A percentile compares a stretch with the other conserved stretches of the same genome.
phyloP scores from a whole-genome alignment of 2,329 filamentous ascomycete genomes.

The Septoria petroselini region DNA sequence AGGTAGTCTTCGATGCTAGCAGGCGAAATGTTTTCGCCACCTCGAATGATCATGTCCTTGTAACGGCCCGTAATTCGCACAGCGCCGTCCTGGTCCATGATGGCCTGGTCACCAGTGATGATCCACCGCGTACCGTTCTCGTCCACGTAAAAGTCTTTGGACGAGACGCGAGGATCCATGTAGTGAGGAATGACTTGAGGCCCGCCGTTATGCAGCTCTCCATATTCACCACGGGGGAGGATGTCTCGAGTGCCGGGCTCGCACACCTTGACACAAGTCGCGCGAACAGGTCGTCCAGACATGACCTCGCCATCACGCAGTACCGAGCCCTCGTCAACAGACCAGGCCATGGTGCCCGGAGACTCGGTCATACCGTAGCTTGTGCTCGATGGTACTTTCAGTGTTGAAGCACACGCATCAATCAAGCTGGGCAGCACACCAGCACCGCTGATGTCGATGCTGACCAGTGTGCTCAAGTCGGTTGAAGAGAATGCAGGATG shows the following conservation, averaged over 20 bases:
- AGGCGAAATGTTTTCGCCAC: constrained; percentile 65
- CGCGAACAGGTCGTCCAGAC: constrained; percentile 45
- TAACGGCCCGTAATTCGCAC: constrained; percentile 39
- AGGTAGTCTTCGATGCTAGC: constrained; percentile 40
- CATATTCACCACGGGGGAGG: constrained; percentile 32
- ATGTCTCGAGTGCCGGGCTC: constrained; percentile 30
- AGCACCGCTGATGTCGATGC: constrained; percentile 36
- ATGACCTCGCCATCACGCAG: constrained; percentile 40
- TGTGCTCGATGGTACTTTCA: constrained; percentile 33
- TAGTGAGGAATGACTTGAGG: constrained; percentile 34
- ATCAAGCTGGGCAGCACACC: constrained; percentile 40
- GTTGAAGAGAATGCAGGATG: constrained; percentile 33
- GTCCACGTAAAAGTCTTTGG: constrained; percentile 34
- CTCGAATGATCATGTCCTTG: constrained; percentile 45
- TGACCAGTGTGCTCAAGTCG: constrained; percentile 34
- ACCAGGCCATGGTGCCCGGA: constrained; percentile 45
- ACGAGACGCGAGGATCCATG: constrained; percentile 32
- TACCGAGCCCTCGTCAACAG: constrained; percentile 33
- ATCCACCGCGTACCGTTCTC: constrained; percentile 55
- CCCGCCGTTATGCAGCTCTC: constrained; percentile 37
- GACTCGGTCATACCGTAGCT: constrained; percentile 50
- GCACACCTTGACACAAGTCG: constrained; percentile 39
- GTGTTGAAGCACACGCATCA: constrained; percentile 30
- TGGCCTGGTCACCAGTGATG: constrained; percentile 60
- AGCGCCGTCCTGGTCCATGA: constrained; percentile 47